These are phyloP conservation scores for Coffea canephora DNA, from an alignment of 257 asterid genomes.

Conservation along the genomic window DNA sequence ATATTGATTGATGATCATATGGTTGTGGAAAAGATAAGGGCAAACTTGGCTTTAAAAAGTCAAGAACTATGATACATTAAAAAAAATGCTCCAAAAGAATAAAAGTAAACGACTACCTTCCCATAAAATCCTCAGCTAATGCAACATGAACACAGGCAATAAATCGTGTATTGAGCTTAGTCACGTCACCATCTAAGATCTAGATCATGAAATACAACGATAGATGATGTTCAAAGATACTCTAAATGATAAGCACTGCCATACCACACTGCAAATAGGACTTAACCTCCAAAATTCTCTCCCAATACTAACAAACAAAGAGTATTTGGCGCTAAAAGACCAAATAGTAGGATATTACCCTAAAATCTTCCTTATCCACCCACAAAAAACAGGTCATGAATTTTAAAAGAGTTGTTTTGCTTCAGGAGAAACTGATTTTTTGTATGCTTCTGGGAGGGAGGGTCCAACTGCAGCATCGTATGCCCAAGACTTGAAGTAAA, in stretches of 20 bases:
- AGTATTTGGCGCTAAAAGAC: too few species aligned
- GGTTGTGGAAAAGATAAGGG: background rate
- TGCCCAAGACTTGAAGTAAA: background rate
- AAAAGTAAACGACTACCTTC: background rate
- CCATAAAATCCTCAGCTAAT: background rate
- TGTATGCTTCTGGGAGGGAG: background rate
- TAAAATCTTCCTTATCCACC: background rate
- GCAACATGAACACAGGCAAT: background rate
- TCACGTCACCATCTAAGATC: background rate
- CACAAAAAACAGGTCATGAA: background rate
- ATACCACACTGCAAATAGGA: background rate
- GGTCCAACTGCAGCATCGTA: background rate
- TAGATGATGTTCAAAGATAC: too few species aligned
- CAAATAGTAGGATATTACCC: background rate
- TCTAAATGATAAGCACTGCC: background rate
- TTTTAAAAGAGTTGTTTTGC: background rate
- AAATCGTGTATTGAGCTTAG: too few species aligned
- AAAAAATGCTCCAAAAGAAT: too few species aligned
- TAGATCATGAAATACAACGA: background rate
- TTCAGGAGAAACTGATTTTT: background rate
- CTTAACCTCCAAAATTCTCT: background rate
- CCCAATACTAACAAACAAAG: background rate
- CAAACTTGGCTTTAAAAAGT: too few species aligned
- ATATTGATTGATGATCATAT: background rate
- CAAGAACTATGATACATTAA: too few species aligned